Evolutionary conservation across 176 grass and related monocot species (phyloP).

Genomic region (Areca catechu): DNA sequence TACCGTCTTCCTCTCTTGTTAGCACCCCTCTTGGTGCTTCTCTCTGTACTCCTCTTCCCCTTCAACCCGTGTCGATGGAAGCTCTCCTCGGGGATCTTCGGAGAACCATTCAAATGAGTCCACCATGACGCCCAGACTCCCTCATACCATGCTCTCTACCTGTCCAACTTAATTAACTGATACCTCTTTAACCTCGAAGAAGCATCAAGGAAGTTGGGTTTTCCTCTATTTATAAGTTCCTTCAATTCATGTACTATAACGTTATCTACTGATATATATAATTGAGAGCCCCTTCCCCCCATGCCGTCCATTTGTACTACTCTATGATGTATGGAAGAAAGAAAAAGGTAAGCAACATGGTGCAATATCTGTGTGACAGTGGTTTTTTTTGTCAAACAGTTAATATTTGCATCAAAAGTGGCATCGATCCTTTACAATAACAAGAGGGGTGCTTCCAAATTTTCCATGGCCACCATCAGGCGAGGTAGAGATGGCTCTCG

Average conservation of each 20-base stretch:
- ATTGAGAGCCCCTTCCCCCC: slow-evolving; percentile 16
- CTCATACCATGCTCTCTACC: slow-evolving; percentile 74
- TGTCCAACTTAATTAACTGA: slow-evolving; percentile 41
- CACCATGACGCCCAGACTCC: slow-evolving; percentile 47
- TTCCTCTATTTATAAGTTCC: background rate
- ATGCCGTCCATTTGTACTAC: too few species aligned
- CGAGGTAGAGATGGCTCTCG: slow-evolving; percentile 41
- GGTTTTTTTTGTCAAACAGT: too few species aligned
- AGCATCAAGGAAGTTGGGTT: background rate
- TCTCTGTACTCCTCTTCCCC: background rate
- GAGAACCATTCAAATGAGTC: slow-evolving; percentile 72
- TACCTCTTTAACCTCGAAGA: background rate
- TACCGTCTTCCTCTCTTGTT: too few species aligned
- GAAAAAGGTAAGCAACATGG: too few species aligned
- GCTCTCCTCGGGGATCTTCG: slow-evolving; percentile 53
- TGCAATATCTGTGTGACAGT: too few species aligned
- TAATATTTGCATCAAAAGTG: too few species aligned
- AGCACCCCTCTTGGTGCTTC: too few species aligned
- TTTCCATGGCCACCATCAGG: slow-evolving; percentile 6
- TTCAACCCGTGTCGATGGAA: slow-evolving; percentile 77
- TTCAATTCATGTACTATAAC: slow-evolving; percentile 29
- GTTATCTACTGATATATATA: slow-evolving; percentile 18
- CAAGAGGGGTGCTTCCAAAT: too few species aligned
- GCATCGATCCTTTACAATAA: too few species aligned
- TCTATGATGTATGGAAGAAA: too few species aligned